Evolutionary conservation across 2,329 filamentous ascomycete genomes (phyloP).

Genomic region (Microcyclospora pomicola): DNA sequence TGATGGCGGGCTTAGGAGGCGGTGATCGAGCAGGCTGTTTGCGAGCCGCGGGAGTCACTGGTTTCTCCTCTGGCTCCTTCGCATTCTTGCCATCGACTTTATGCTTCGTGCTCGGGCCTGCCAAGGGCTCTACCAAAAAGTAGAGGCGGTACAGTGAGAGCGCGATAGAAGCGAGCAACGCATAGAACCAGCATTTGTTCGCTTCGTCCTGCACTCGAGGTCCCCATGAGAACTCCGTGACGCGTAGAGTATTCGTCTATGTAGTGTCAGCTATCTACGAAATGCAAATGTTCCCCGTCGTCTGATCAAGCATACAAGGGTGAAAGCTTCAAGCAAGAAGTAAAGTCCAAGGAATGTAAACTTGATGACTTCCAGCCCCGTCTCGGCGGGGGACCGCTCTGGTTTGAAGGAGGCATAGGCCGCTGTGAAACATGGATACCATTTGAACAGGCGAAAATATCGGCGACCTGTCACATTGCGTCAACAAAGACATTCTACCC

Average conservation of each 20-base stretch:
- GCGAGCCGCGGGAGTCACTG: background rate
- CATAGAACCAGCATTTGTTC: slow-evolving; percentile 57
- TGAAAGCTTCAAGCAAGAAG: slow-evolving; percentile 51
- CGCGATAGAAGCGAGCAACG: slow-evolving; percentile 38
- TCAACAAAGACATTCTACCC: slow-evolving; percentile 1
- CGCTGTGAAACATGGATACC: slow-evolving; percentile 9
- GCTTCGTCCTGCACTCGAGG: slow-evolving; percentile 42
- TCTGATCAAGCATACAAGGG: slow-evolving; percentile 39
- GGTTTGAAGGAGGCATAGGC: slow-evolving; percentile 5
- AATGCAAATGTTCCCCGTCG: background rate
- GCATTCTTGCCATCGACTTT: background rate
- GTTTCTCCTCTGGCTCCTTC: background rate
- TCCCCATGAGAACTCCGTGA: slow-evolving; percentile 31
- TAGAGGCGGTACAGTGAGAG: slow-evolving; percentile 31
- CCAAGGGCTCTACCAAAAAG: slow-evolving; percentile 5
- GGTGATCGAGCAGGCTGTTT: background rate
- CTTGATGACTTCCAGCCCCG: slow-evolving; percentile 42
- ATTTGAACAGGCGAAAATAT: slow-evolving; percentile 56
- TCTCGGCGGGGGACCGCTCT: slow-evolving; percentile 6
- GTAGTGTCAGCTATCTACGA: background rate
- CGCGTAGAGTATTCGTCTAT: slow-evolving; percentile 36
- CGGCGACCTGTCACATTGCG: slow-evolving; percentile 34
- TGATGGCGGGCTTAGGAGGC: background rate
- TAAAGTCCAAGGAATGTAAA: slow-evolving; percentile 52
- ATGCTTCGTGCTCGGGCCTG: background rate